Percentiles rank a stretch among this genome's conserved stretches.
phyloP scores from a whole-genome alignment of 1,284 basidiomycete species.

The Rhizoctonia solani region DNA sequence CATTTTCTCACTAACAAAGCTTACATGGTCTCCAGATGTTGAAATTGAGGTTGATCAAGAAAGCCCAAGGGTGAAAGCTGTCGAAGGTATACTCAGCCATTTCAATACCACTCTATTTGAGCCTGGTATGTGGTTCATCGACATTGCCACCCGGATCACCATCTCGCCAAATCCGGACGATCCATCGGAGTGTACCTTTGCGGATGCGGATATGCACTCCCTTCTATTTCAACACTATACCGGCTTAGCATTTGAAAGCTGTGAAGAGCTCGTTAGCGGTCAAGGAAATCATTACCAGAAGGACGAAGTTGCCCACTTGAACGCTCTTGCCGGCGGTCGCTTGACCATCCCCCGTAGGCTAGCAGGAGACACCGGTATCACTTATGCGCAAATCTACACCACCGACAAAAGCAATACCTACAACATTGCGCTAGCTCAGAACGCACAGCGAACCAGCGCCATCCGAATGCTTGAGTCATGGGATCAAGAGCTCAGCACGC shows the following conservation, averaged over 20 bases:
- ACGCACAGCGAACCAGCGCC: conserved; percentile 9
- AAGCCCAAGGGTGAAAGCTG: background rate
- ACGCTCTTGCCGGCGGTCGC: background rate
- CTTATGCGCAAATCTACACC: conserved; percentile 5
- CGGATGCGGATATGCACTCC: background rate
- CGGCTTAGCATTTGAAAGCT: background rate
- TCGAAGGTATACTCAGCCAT: background rate
- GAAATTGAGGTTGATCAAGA: background rate
- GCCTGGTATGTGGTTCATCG: background rate
- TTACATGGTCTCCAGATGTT: too few species aligned
- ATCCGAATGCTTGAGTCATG: background rate
- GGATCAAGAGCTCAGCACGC: background rate
- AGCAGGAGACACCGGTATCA: background rate
- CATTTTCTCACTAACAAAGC: too few species aligned
- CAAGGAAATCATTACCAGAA: conserved; percentile 6
- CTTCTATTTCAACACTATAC: background rate
- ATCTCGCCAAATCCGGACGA: background rate
- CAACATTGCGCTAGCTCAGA: background rate
- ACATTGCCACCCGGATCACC: conserved; percentile 5
- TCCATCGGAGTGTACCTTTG: background rate
- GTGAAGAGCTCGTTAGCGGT: background rate
- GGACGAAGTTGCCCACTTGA: conserved; percentile 15
- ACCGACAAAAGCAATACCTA: conserved; percentile 20
- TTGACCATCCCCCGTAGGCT: background rate
- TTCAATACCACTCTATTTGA: background rate